Base-by-base conservation (phyloP, 345 rosid species). In the Eucalyptus polyanthemos region DNA sequence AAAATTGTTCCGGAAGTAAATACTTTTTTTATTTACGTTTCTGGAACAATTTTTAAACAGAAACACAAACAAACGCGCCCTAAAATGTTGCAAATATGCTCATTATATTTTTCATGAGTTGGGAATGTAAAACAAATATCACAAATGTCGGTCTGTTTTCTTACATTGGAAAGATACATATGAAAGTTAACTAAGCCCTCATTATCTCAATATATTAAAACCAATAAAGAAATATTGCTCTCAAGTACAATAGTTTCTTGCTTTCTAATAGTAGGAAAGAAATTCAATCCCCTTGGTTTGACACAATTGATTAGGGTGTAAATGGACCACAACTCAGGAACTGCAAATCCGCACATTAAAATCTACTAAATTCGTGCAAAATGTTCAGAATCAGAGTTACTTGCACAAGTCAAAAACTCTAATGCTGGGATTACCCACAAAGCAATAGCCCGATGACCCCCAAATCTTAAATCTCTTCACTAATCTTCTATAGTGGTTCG, bases 271-370 rank as follows among this genome's bases (percentile, higher is more conserved):
- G 14, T 65, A 14, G 5, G 37, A 65, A 65, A n/a, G 5, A n/a
- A 65, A 65, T 65, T n/a, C 21, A n/a, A 29, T 65, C 19, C 37
- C 72, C 72, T 65, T 1, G 17, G 5, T 0, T 65, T 7, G 37
- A 65, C 10, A 65, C 69, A 13, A n/a, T 65, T n/a, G 5, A 2
- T 14, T 7, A 15, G 16, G 37, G 19, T n/a, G 3, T 65, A 4
- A n/a, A n/a, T n/a, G 8, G 5, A 14, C 17, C 34, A 7, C 11
- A 14, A n/a, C 9, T 1, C 19, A 14, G 19, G 37, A 65, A 14
- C 3, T 65, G 37, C 8, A 65, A 65, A n/a, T 15, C 0, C 0
- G 3, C 76, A 7, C 0, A 0, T 1, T n/a, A 8, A 14, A 65
- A 14, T n/a, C 10, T 65, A 65, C 0, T 31, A n/a, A n/a, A 65